Evolutionary conservation across 2,329 filamentous ascomycete genomes (phyloP).

Genomic region (Chaetomium olivaceum): DNA sequence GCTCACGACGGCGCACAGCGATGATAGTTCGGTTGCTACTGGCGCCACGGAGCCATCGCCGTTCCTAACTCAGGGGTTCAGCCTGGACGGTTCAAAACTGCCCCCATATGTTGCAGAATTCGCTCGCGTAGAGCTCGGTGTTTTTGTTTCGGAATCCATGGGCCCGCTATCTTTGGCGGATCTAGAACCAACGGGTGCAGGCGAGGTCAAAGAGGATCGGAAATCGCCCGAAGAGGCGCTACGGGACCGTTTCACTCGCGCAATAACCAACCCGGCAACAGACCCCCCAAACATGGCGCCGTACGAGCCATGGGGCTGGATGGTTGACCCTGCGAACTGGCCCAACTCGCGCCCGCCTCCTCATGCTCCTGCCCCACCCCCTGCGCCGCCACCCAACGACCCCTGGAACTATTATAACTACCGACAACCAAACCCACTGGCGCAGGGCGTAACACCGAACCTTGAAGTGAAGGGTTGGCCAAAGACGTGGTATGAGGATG

Average conservation of each 20-base stretch:
- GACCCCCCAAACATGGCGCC: not conserved
- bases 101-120: conserved; percentile 7
- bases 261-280: not conserved
- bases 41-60: not conserved
- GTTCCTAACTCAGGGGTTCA: not conserved
- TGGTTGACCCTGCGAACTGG: not conserved
- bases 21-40: not conserved
- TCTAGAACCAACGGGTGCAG: not conserved
- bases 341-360: no score
- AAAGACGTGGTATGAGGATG: not conserved
- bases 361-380: not conserved
- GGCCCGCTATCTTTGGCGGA: not conserved
- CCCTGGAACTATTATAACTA: not conserved
- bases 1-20: not conserved
- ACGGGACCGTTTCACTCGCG: not conserved
- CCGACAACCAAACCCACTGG: not conserved
- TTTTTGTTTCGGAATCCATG: conserved; percentile 1
- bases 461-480: conserved; percentile 1
- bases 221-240: not conserved
- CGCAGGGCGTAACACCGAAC: not conserved
- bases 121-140: not conserved
- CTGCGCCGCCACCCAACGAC: not conserved
- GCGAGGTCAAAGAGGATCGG: not conserved
- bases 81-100: conserved; percentile 2
- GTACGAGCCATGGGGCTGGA: not conserved